Percentiles rank a stretch among this genome's conserved stretches.
Evolutionary conservation across 345 rosid species (phyloP).

Genomic region (Lumnitzera racemosa): DNA sequence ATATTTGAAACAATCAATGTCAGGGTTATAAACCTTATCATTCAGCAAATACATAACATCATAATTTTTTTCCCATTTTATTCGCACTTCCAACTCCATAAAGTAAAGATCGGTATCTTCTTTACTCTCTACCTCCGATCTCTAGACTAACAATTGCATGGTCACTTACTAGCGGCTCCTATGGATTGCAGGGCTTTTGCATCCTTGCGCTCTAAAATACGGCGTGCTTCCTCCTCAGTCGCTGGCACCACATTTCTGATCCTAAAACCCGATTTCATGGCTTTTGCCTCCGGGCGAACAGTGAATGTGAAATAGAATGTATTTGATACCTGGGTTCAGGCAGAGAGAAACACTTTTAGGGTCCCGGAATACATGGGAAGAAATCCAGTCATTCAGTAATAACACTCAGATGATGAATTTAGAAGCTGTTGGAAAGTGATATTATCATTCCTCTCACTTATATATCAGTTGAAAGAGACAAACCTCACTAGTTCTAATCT

Average conservation of each 20-base stretch:
- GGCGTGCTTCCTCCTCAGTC: constrained; percentile 82
- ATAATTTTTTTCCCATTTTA: too few relatives aligned
- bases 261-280: constrained; percentile 36
- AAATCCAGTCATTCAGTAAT: background rate
- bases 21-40: too few relatives aligned
- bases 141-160: background rate
- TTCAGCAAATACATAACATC: too few relatives aligned
- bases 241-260: constrained; percentile 74
- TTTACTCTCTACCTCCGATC: background rate
- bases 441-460: background rate
- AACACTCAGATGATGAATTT: too few relatives aligned
- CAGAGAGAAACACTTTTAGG: background rate
- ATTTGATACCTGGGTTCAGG: constrained; percentile 57
- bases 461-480: background rate
- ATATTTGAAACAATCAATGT: too few relatives aligned
- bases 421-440: background rate
- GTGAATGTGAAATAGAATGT: constrained; percentile 79
- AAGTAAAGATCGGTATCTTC: background rate
- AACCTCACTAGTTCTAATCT: constrained; percentile 89
- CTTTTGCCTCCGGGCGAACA: constrained; percentile 60
- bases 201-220: constrained; percentile 63
- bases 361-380: background rate
- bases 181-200: constrained; percentile 34
- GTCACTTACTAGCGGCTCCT: background rate
- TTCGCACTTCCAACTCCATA: too few relatives aligned